Base-by-base conservation (phyloP, 768 basidiomycete species). In the Daedalea quercina region DNA sequence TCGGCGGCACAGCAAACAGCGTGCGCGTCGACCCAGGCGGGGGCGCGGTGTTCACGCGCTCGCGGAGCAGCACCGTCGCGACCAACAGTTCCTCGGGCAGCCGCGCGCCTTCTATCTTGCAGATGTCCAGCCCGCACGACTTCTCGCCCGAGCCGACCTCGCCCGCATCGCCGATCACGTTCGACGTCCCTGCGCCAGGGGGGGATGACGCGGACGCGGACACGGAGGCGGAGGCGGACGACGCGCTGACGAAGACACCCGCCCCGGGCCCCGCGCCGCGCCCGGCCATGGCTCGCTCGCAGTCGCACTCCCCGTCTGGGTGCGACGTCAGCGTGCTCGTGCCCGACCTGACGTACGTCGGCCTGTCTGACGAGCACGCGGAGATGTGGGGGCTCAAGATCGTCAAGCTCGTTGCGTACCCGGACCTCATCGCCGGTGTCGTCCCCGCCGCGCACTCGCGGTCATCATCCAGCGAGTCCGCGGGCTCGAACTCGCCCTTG, bases 321-420 rank as follows among this genome's bases (percentile, higher is more conserved):
- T 75, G 76, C 47, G 77, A 84, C 55, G 86, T 90, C 17, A 72
- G 71, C 42, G 67, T 88, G 11, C 75, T 90, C 3, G 67, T 77
- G n/a, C 78, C 85, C 26, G 86, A 87, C 60, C 75, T 90, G 28
- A 80, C 85, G 9, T 90, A 85, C 60, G 85, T 90, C 31, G 88
- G 88, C 1, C 72, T 90, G 24, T 79, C 80, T 37, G 82, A 86
- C 60, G 82, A 84, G 56, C 72, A 74, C 44, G 77, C 81, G 31
- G 83, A 87, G 53, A 76, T 78, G 46, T 90, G 88, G 88, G 77
- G 78, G 22, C 75, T 85, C 55, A 90, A 90, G 71, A 78, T 90
- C 41, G 73, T 90, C 55, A 87, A 88, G 68, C 75, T 89, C 13
- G 75, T 90, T 35, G 85, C 87, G 6, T 89, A 81, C 64, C 85